Base-by-base conservation (phyloP, 2,329 filamentous ascomycete genomes). In the Pseudogymnoascus sp. region DNA sequence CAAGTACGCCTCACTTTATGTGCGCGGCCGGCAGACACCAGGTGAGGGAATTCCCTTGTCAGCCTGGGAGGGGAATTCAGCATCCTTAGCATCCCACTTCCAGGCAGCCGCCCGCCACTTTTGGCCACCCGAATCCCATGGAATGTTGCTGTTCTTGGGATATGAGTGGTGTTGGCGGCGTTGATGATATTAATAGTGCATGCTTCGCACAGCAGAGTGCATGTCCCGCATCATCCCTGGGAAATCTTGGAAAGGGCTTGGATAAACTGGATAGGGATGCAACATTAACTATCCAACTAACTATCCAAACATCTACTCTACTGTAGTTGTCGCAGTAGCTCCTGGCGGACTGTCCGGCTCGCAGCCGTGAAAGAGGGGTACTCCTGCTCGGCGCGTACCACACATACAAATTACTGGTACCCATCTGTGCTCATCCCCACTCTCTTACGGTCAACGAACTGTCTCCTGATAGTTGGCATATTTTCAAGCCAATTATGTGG, bases 401-500 rank as follows among this genome's bases (percentile, higher is more conserved):
- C 41, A 45, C 41, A 45, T 45, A 45, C 21, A 26, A 45, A 23
- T 45, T 26, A 45, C 19, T 45, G 41, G 41, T 45, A 45, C 41
- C 41, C 21, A 23, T 43, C 39, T 23, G 39, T 43, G 39, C 39
- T 43, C 39, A 43, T 43, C 39, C 11, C 39, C 39, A 43, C 39
- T 23, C 39, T 11, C 16, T 41, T 21, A 21, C 10, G 39, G 39
- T 43, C 19, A 43, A 23, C 39, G 21, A 23, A 23, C 41, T 45
- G 41, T 45, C 41, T 45, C 12, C 41, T 45, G 41, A 45, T 45
- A 45, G 41, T 45, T 45, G 41, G 41, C 41, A 45, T 45, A 21
- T 45, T 45, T 45, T 43, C 41, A 45, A n/a, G 41, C 41, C 41
- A 45, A 45, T 45, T 45, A 45, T 45, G 41, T 45, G 41, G 41